Evolutionary conservation across 305 asterid species (phyloP).

Genomic region (Vinca major): DNA sequence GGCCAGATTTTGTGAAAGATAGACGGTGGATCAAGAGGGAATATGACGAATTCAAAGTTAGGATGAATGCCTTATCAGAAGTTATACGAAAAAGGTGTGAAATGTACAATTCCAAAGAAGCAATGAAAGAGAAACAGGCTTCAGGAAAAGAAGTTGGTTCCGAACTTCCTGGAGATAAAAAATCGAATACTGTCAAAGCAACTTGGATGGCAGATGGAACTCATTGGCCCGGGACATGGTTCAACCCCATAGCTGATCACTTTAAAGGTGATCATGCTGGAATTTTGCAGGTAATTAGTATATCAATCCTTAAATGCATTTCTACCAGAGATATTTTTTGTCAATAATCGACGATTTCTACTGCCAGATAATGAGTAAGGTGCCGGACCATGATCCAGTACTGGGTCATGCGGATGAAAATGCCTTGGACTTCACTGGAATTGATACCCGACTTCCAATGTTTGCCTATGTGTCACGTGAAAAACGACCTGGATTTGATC

Average conservation of each 20-base stretch:
- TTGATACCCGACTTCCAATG: conserved; percentile 80
- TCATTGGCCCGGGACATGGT: conserved; percentile 98
- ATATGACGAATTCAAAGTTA: conserved; percentile 89
- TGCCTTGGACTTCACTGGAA: conserved; percentile 61
- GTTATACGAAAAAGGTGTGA: conserved; percentile 70
- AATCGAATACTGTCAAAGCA: conserved; percentile 32
- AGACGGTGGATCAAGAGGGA: conserved; percentile 96
- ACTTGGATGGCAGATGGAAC: conserved; percentile 99
- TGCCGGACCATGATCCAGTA: conserved; percentile 68
- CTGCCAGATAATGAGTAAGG: conserved; percentile 82
- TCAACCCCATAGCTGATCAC: conserved; percentile 48
- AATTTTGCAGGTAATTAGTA: conserved; percentile 51
- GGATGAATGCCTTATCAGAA: conserved; percentile 77
- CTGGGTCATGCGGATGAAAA: conserved; percentile 68
- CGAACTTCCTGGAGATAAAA: conserved; percentile 31
- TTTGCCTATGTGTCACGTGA: conserved; percentile 92
- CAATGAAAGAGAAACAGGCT: conserved; percentile 38
- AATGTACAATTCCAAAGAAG: conserved; percentile 51
- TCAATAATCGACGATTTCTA: background rate
- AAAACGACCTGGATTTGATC: conserved; percentile 78
- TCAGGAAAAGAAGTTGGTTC: conserved; percentile 45
- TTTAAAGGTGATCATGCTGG: conserved; percentile 91
- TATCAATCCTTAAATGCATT: background rate
- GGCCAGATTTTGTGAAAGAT: conserved; percentile 82
- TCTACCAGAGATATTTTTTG: too few relatives aligned